Conservation (phyloP, 2,329 filamentous ascomycete species). For the Metarhizium sp. region DNA sequence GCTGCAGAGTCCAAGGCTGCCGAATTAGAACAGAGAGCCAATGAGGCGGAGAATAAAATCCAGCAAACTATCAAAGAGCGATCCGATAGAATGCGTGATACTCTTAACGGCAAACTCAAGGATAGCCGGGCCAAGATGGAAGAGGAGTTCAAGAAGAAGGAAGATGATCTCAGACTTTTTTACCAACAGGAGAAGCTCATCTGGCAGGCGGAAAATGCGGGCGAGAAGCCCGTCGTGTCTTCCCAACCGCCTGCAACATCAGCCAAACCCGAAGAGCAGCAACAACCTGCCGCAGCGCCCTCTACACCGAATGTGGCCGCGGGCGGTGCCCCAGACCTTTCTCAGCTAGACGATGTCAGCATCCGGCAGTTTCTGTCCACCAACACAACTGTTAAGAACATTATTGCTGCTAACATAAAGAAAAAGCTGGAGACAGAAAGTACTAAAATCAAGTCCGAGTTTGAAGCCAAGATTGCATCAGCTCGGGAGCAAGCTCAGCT, state of each 20-base stretch:
- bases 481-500: conserved; percentile 57
- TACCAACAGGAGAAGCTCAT: conserved; percentile 57
- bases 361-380: conserved; percentile 47
- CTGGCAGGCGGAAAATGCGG: conserved; percentile 44
- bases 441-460: conserved; percentile 48
- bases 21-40: conserved; percentile 54
- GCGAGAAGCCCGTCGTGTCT: conserved; percentile 14
- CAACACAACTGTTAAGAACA: conserved; percentile 48
- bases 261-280: conserved; percentile 23
- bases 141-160: conserved; percentile 44
- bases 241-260: conserved; percentile 24
- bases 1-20: conserved; percentile 51
- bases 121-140: conserved; percentile 50
- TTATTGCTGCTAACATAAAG: conserved; percentile 54
- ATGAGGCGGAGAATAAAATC: conserved; percentile 54
- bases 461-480: conserved; percentile 42
- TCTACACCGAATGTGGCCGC: conserved; percentile 26
- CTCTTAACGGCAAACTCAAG: conserved; percentile 59
- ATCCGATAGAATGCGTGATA: conserved; percentile 59
- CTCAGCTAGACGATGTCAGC: conserved; percentile 43
- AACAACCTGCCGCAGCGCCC: conserved; percentile 12
- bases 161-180: conserved; percentile 41
- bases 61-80: conserved; percentile 53
- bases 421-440: conserved; percentile 60
- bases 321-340: conserved; percentile 31